phyloP scores from a whole-genome alignment of 768 basidiomycete species.

The Suillus subalutaceus region DNA sequence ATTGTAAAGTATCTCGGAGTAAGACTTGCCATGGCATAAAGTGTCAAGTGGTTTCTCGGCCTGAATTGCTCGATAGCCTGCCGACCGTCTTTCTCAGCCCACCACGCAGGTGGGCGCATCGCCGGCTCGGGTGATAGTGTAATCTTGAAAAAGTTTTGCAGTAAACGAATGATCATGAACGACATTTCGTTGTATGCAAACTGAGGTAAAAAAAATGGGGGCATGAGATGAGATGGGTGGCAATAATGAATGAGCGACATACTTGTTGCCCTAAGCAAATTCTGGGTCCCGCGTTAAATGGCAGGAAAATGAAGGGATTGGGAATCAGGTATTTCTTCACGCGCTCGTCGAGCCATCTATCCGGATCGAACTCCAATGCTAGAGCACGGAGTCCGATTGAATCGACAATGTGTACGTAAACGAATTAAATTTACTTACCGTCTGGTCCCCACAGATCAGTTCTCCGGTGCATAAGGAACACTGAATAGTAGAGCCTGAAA shows the following conservation, averaged over 20 bases:
- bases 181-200: slow-evolving; percentile 39
- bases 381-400: not conserved
- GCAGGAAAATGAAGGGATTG: slow-evolving; percentile 46
- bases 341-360: slow-evolving; percentile 43
- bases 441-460: slow-evolving; percentile 42
- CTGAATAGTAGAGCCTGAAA: slow-evolving; percentile 28
- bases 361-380: slow-evolving; percentile 40
- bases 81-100: slow-evolving; percentile 29
- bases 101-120: slow-evolving; percentile 29
- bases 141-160: slow-evolving; percentile 31
- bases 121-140: slow-evolving; percentile 26
- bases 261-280: slow-evolving; percentile 43
- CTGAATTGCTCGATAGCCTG: slow-evolving; percentile 28
- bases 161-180: slow-evolving; percentile 33
- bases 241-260: slow-evolving; percentile 18
- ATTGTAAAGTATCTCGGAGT: not conserved
- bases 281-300: slow-evolving; percentile 46
- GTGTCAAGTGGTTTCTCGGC: slow-evolving; percentile 33
- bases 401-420: not conserved
- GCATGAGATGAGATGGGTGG: slow-evolving; percentile 10
- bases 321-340: slow-evolving; percentile 37
- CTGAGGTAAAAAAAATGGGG: slow-evolving; percentile 16
- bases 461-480: slow-evolving; percentile 40
- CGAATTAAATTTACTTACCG: slow-evolving; percentile 15
- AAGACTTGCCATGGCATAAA: slow-evolving; percentile 40